Percentiles rank a stretch among this genome's conserved stretches.
phyloP scores from a whole-genome alignment of 257 asterid genomes.

The Scutellaria galericulata region DNA sequence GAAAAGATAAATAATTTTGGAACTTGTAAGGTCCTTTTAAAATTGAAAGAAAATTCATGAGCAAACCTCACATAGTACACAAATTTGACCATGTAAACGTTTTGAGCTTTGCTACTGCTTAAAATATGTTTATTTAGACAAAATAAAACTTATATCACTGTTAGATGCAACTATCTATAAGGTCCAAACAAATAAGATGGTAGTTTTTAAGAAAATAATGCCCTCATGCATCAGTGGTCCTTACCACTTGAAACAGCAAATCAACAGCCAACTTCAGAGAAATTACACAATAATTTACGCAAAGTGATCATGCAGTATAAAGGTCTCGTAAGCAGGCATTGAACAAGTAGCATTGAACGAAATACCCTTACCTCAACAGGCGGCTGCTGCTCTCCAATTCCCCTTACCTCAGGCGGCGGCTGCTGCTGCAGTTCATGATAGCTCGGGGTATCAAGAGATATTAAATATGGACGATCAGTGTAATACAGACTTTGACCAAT shows the following conservation, averaged over 20 bases:
- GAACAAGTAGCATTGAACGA: not conserved
- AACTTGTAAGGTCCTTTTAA: not conserved
- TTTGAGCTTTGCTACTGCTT: conserved; percentile 9
- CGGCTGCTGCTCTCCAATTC: too few species aligned
- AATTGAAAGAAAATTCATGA: not conserved
- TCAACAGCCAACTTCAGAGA: conserved; percentile 27
- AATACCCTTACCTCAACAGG: too few species aligned
- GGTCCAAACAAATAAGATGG: conserved; percentile 4
- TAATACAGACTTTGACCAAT: too few species aligned
- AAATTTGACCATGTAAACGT: not conserved
- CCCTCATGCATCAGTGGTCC: not conserved
- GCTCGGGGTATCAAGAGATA: too few species aligned
- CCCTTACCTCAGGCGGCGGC: too few species aligned
- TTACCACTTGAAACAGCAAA: not conserved
- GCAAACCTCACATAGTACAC: not conserved
- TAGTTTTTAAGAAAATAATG: not conserved
- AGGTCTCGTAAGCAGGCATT: not conserved
- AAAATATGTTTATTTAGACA: not conserved
- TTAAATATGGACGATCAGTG: too few species aligned
- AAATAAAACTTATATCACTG: too few species aligned
- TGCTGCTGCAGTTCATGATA: too few species aligned
- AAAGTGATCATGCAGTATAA: conserved; percentile 9
- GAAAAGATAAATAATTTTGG: not conserved
- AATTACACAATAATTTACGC: conserved; percentile 35
- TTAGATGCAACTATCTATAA: conserved; percentile 3